Conservation (phyloP, 1,284 basidiomycete species). For the Cutaneotrichosporon sp. region DNA sequence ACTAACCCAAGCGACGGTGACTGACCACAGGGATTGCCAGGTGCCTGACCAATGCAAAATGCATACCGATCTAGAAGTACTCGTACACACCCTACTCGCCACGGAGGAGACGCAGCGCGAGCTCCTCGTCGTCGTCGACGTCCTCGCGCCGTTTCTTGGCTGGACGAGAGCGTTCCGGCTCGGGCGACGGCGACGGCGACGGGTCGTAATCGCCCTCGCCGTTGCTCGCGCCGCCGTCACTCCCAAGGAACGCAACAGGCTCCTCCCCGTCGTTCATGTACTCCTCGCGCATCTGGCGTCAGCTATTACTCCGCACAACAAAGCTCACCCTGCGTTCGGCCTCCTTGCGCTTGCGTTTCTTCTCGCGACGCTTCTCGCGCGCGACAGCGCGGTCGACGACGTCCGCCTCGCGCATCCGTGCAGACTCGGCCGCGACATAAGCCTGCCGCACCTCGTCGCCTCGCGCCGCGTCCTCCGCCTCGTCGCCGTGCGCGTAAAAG, state of each 20-base stretch:
- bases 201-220: constrained; percentile 9
- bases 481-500: constrained; percentile 67
- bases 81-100: constrained; percentile 15
- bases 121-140: constrained; percentile 40
- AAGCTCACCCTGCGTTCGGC: constrained; percentile 60
- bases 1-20: not conserved
- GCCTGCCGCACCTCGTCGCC: constrained; percentile 62
- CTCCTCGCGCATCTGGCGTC: constrained; percentile 8
- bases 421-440: constrained; percentile 68
- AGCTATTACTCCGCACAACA: not conserved
- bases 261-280: constrained; percentile 15
- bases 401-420: constrained; percentile 66
- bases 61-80: not conserved
- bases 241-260: constrained; percentile 14
- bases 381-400: constrained; percentile 73
- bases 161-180: constrained; percentile 8
- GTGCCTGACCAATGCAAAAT: too few relatives aligned
- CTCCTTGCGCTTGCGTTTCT: constrained; percentile 78
- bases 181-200: constrained; percentile 14
- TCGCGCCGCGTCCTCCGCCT: constrained; percentile 61
- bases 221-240: not conserved
- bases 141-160: constrained; percentile 17
- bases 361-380: constrained; percentile 78
- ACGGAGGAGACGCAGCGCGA: constrained; percentile 42
- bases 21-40: not conserved